These are phyloP conservation scores for Achaetomiella virescens DNA, from an alignment of 495 filamentous ascomycete genomes.

Conservation along the genomic window DNA sequence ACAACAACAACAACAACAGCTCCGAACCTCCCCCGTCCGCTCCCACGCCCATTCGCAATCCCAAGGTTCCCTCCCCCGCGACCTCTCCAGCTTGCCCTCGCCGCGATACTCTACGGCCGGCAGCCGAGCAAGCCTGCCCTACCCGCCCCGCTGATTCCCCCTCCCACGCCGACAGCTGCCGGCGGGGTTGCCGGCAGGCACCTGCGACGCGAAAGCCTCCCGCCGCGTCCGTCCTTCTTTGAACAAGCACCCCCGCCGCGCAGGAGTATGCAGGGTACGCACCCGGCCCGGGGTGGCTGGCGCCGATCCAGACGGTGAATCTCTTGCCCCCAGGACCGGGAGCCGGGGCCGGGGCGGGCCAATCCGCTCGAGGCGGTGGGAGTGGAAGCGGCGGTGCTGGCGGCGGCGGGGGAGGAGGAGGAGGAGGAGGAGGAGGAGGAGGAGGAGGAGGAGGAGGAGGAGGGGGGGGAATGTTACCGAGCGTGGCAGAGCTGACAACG, in stretches of 20 bases:
- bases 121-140: conserved; percentile 21
- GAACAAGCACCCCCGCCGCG: no score
- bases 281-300: conserved; percentile 21
- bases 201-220: conserved; percentile 42
- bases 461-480: conserved; percentile 38
- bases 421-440: conserved; percentile 12
- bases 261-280: conserved; percentile 12
- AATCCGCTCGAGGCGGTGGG: no score
- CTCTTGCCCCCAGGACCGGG: background rate
- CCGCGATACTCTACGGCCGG: conserved; percentile 25
- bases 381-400: conserved; percentile 2
- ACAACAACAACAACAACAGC: background rate
- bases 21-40: conserved; percentile 28
- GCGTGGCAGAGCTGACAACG: conserved; percentile 51
- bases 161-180: background rate
- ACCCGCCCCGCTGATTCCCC: background rate
- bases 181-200: conserved; percentile 12
- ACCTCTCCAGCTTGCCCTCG: conserved; percentile 29
- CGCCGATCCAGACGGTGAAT: conserved; percentile 37
- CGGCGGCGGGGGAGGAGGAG: background rate
- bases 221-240: conserved; percentile 29
- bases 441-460: conserved; percentile 13
- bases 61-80: conserved; percentile 40
- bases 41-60: conserved; percentile 43
- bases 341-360: no score